Percentiles rank a stretch among this genome's conserved stretches.
Evolutionary conservation across 805 yeast species (phyloP).

Genomic region (Tetrapisispora arboricola): DNA sequence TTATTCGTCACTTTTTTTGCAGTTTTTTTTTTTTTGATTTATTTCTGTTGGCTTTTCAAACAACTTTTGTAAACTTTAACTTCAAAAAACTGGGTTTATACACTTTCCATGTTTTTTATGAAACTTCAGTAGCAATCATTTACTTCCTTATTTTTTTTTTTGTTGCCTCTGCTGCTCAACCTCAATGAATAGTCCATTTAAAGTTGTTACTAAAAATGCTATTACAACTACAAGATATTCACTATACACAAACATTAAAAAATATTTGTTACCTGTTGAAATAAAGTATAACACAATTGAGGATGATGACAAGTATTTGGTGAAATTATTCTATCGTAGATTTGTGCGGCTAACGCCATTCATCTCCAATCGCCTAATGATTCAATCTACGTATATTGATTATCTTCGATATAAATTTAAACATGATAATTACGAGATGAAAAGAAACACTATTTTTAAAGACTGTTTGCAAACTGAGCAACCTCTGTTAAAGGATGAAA

Average conservation of each 20-base stretch:
- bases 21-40: too few relatives aligned
- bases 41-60: too few relatives aligned
- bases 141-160: too few relatives aligned
- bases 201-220: slow-evolving; percentile 12
- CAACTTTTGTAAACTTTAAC: too few relatives aligned
- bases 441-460: slow-evolving; percentile 12
- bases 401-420: slow-evolving; percentile 24
- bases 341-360: slow-evolving; percentile 21
- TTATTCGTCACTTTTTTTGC: too few relatives aligned
- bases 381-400: slow-evolving; percentile 17
- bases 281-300: neutral
- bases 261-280: slow-evolving; percentile 5
- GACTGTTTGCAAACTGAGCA: too few relatives aligned
- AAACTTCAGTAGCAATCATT: too few relatives aligned
- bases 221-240: slow-evolving; percentile 12
- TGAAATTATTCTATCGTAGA: slow-evolving; percentile 16
- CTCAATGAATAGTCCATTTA: neutral
- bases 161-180: neutral
- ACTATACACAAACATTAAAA: slow-evolving; percentile 9
- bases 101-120: too few relatives aligned
- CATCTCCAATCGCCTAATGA: slow-evolving; percentile 19
- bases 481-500: too few relatives aligned
- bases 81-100: too few relatives aligned
- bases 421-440: slow-evolving; percentile 19
- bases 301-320: slow-evolving; percentile 3